phyloP scores from a whole-genome alignment of 2,329 filamentous ascomycete species.

The Venturia oleaginea region DNA sequence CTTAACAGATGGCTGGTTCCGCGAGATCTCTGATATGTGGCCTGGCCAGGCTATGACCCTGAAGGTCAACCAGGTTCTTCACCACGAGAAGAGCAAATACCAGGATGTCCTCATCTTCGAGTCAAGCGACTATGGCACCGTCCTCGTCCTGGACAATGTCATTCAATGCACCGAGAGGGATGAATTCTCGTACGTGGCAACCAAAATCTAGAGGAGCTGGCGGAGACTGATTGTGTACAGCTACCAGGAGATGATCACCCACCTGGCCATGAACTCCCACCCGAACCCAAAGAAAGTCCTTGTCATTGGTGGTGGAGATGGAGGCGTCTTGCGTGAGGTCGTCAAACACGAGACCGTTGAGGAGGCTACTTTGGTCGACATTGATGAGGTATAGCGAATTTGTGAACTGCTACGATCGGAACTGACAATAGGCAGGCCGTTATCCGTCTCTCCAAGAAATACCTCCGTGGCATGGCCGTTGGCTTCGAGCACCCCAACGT shows the following conservation, averaged over 20 bases:
- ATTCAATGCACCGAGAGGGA: conserved; percentile 98
- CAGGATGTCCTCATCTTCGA: conserved; percentile 99
- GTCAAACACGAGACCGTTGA: conserved; percentile 98
- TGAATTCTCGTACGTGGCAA: conserved; percentile 68
- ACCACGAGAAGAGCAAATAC: conserved; percentile 99
- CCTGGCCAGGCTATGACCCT: conserved; percentile 96
- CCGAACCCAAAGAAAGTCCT: conserved; percentile 97
- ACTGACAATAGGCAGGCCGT: conserved; percentile 52
- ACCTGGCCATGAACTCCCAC: conserved; percentile 97
- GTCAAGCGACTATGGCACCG: conserved; percentile 91
- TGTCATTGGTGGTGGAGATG: conserved; percentile 95
- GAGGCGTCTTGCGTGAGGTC: conserved; percentile 93
- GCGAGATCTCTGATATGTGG: conserved; percentile 98
- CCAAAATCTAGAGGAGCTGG: neutral
- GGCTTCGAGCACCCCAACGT: conserved; percentile 92
- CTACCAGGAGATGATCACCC: conserved; percentile 99
- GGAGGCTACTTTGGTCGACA: conserved; percentile 94
- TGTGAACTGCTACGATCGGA: neutral
- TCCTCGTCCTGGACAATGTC: conserved; percentile 95
- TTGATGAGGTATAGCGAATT: conserved; percentile 46
- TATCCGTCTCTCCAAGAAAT: conserved; percentile 96
- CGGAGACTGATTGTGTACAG: conserved; percentile 22
- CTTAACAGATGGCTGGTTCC: conserved; percentile 93
- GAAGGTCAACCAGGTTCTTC: conserved; percentile 85
- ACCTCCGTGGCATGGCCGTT: conserved; percentile 85